Evolutionary conservation across 1,139 yeast genomes (phyloP).

Genomic region (Taphrina betulina): DNA sequence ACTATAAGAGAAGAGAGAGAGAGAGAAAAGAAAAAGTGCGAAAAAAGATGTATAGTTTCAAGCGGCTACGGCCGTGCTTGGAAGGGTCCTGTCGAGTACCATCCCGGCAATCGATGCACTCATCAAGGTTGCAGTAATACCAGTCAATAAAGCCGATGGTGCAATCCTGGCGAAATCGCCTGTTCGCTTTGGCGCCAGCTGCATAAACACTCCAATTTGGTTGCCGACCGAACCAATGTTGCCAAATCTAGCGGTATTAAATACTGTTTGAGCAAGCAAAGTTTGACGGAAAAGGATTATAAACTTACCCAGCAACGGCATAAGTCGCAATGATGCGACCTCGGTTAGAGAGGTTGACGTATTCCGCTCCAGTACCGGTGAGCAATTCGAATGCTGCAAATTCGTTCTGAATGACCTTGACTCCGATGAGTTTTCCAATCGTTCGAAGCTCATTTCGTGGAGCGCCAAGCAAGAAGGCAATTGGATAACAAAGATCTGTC

Average conservation of each 20-base stretch:
- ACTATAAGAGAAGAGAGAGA: no score
- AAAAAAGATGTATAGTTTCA: no score
- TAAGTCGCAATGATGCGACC: constrained; percentile 62
- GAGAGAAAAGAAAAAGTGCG: no score
- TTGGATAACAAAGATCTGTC: constrained; percentile 49
- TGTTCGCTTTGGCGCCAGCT: constrained; percentile 56
- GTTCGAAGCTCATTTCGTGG: constrained; percentile 57
- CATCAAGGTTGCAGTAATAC: constrained; percentile 57
- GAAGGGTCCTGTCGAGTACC: constrained; percentile 53
- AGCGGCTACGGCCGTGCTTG: no score
- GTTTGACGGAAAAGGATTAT: no score
- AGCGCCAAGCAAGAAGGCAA: constrained; percentile 61
- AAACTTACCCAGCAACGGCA: constrained; percentile 45
- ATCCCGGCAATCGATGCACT: constrained; percentile 69
- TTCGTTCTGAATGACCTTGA: constrained; percentile 64
- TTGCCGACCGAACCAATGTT: constrained; percentile 66
- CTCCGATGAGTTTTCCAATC: constrained; percentile 57
- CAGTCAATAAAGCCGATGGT: constrained; percentile 55
- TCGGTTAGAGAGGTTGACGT: constrained; percentile 54
- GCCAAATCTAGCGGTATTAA: constrained; percentile 56
- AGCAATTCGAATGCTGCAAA: constrained; percentile 58
- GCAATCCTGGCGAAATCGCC: constrained; percentile 55
- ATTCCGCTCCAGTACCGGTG: constrained; percentile 48
- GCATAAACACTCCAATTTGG: constrained; percentile 61
- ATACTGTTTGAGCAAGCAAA: neutral